phyloP scores from a whole-genome alignment of 495 filamentous ascomycete genomes.

The Halenospora varia region DNA sequence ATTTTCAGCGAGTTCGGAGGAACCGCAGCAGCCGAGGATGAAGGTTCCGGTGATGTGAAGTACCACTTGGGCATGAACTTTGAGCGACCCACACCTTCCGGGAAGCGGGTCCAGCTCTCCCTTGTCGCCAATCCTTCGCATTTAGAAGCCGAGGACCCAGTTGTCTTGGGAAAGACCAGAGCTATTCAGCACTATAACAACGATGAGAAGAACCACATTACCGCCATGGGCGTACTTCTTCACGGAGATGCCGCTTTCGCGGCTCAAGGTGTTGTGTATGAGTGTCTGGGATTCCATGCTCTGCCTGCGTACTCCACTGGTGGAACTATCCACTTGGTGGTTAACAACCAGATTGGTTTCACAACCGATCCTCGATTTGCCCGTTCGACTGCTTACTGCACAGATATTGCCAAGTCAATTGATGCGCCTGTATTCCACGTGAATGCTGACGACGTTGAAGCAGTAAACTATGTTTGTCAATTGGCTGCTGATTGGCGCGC shows the following conservation, averaged over 20 bases:
- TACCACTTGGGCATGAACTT: conserved; percentile 99
- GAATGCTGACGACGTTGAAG: conserved; percentile 96
- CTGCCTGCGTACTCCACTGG: conserved; percentile 95
- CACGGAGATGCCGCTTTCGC: conserved; percentile 98
- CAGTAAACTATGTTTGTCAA: conserved; percentile 97
- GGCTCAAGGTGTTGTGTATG: conserved; percentile 94
- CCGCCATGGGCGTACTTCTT: conserved; percentile 91
- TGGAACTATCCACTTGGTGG: conserved; percentile 93
- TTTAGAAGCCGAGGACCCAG: conserved; percentile 96
- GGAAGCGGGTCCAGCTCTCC: conserved; percentile 96
- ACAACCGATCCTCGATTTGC: conserved; percentile 98
- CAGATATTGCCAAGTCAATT: conserved; percentile 97
- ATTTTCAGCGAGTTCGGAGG: conserved; percentile 98
- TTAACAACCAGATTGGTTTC: conserved; percentile 99
- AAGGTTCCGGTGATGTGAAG: conserved; percentile 98
- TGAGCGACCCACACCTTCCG: conserved; percentile 94
- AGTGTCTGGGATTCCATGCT: conserved; percentile 95
- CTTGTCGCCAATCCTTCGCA: conserved; percentile 98
- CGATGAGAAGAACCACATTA: conserved; percentile 79
- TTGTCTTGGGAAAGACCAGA: conserved; percentile 94
- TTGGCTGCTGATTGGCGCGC: conserved; percentile 95
- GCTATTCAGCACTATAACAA: conserved; percentile 99
- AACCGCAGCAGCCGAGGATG: conserved; percentile 80
- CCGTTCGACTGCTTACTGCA: conserved; percentile 97
- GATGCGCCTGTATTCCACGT: conserved; percentile 99